Base-by-base conservation (phyloP, 2,329 filamentous ascomycete species). In the Trichoderma atrobrunneum region DNA sequence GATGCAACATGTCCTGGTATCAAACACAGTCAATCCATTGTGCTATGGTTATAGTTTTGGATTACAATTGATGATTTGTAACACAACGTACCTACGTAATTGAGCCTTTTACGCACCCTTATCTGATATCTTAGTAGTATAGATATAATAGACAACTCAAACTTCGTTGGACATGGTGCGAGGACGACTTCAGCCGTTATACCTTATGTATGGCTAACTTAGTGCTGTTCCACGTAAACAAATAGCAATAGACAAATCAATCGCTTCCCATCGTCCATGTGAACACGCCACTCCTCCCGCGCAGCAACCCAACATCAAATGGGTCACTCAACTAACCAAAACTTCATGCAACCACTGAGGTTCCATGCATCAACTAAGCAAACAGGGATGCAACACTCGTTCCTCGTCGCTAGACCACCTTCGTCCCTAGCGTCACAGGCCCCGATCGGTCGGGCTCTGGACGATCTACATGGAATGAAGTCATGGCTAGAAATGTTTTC, bases 381-480 rank as follows among this genome's bases (percentile, higher is more conserved):
- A 39, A 67, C 51, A 67, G 64, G 64, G 51, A 59, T 67, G 11
- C 26, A 32, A 26, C 51, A 43, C 6, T 30, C 24, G 24, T 57
- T 43, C 61, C 39, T 21, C 54, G 7, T 39, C 65, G 48, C 65
- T 60, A 60, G 32, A 28, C 24, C 54, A 30, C 54, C 66, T 43
- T 48, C 18, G 43, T 43, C 60, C 30, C 39, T 69, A 69, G 66
- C 66, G 66, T 18, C 34, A 28, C 56, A 48, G 48, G 66, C 54
- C 48, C 65, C 65, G 64, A 67, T 68, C 65, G 54, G 24, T 43
- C 65, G 65, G 64, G 64, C 64, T 57, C 65, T 30, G 12, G 34
- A 24, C 28, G 54, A 60, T 69, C 56, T 69, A 28, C 65, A 69
- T 24, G n/a, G 10, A 16, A 51, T 68, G 56, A 69, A 69, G 65